Conservation (phyloP, 306 rosid species). For the Canavalia gladiata region DNA sequence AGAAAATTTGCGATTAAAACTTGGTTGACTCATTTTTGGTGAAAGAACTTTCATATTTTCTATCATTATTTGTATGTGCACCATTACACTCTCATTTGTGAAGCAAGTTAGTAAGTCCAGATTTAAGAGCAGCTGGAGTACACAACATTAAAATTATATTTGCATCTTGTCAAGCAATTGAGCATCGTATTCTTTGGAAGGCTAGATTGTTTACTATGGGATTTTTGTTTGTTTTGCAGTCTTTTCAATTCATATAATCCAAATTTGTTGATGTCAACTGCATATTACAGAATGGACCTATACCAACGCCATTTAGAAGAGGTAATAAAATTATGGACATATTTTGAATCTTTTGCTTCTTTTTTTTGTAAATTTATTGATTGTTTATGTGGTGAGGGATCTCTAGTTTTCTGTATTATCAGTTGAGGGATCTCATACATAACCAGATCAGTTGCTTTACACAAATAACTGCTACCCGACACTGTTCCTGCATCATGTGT, state of each 20-base stretch:
- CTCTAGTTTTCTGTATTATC: not conserved
- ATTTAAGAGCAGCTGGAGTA: not conserved
- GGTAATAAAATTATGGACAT: slow-evolving; percentile 58
- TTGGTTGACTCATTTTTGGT: slow-evolving; percentile 19
- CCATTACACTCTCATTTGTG: slow-evolving; percentile 21
- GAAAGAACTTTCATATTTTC: slow-evolving; percentile 9
- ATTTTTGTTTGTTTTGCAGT: slow-evolving; percentile 61
- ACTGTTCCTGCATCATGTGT: not conserved
- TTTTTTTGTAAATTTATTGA: slow-evolving; percentile 4
- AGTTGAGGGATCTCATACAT: not conserved
- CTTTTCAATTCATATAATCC: slow-evolving; percentile 90
- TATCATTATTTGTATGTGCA: not conserved
- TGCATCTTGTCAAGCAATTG: slow-evolving; percentile 29
- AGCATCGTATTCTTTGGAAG: slow-evolving; percentile 35
- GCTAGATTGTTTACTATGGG: slow-evolving; percentile 39
- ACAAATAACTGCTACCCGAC: slow-evolving; percentile 16
- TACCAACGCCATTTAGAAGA: slow-evolving; percentile 81
- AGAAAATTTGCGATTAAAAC: not conserved
- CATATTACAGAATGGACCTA: slow-evolving; percentile 83
- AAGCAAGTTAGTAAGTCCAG: slow-evolving; percentile 23
- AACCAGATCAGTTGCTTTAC: not conserved
- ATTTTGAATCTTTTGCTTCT: slow-evolving; percentile 29
- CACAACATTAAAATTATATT: slow-evolving; percentile 23
- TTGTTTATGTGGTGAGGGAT: slow-evolving; percentile 19
- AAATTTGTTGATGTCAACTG: slow-evolving; percentile 87